phyloP scores from a whole-genome alignment of 345 rosid genomes.

The Jatropha curcas region DNA sequence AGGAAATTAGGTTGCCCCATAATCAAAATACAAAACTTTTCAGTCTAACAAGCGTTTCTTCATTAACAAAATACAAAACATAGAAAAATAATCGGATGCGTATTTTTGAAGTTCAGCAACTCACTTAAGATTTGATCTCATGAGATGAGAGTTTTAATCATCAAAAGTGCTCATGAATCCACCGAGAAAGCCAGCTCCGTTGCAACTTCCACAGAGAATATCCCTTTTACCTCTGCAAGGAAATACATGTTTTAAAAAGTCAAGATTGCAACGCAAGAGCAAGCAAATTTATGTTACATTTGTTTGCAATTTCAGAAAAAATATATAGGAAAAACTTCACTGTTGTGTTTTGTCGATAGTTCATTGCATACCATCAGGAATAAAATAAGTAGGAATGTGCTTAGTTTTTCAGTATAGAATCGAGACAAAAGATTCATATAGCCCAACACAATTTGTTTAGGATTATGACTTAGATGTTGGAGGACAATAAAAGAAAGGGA shows the following conservation, averaged over 20 bases:
- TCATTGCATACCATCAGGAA: background rate
- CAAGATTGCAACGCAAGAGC: background rate
- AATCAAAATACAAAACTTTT: background rate
- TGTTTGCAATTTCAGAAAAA: too few species aligned
- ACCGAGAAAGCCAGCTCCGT: constrained; percentile 95
- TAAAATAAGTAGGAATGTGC: background rate
- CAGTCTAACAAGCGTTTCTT: background rate
- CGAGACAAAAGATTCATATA: too few species aligned
- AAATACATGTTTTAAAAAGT: constrained; percentile 1
- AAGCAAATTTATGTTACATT: background rate
- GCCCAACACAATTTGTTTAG: too few species aligned
- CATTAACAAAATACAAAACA: background rate
- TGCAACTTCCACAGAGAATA: constrained; percentile 76
- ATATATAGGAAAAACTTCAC: too few species aligned
- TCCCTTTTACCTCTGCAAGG: constrained; percentile 80
- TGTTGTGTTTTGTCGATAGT: too few species aligned
- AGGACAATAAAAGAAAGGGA: background rate
- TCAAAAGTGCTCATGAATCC: constrained; percentile 90
- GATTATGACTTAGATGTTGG: too few species aligned
- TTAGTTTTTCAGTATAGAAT: too few species aligned
- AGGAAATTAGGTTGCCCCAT: background rate
- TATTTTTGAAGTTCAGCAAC: background rate
- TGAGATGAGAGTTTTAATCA: constrained; percentile 11
- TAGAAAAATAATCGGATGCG: background rate
- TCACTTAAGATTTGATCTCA: background rate